A percentile compares a stretch with the other conserved stretches of the same genome.
Evolutionary conservation across 1,139 yeast species (phyloP).

Genomic region (Kodamaea suecica): DNA sequence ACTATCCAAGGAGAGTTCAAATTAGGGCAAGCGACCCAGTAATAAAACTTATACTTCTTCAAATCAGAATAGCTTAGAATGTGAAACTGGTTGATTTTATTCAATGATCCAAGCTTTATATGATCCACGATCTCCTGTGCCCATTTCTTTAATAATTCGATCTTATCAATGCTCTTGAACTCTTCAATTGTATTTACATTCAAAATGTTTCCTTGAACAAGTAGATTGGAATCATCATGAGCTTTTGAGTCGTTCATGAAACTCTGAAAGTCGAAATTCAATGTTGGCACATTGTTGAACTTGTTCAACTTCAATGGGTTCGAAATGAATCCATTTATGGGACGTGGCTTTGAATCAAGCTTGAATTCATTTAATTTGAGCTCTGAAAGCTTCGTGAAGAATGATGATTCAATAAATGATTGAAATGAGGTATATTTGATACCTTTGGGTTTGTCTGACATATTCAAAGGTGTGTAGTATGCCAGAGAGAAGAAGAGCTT

Average conservation of each 20-base stretch:
- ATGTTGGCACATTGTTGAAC: conserved; percentile 42
- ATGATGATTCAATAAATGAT: conserved; percentile 81
- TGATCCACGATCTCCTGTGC: conserved; percentile 29
- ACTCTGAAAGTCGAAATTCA: conserved; percentile 40
- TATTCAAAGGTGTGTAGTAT: neutral
- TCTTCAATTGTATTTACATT: conserved; percentile 85
- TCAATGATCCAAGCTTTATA: conserved; percentile 12
- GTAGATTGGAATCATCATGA: conserved; percentile 5
- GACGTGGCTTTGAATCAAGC: conserved; percentile 48
- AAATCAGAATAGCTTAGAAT: conserved; percentile 79
- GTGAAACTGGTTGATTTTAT: conserved; percentile 41
- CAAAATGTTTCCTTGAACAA: conserved; percentile 30
- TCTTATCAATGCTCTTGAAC: conserved; percentile 68
- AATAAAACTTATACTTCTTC: conserved; percentile 80
- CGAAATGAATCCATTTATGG: conserved; percentile 38
- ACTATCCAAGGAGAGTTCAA: conserved; percentile 46
- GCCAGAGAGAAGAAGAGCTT: no score
- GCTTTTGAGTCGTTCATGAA: conserved; percentile 30
- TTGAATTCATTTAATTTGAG: conserved; percentile 66
- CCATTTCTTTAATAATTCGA: conserved; percentile 46
- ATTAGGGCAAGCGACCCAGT: conserved; percentile 86
- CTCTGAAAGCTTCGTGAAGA: conserved; percentile 70
- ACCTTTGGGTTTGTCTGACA: neutral
- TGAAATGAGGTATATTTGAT: conserved; percentile 49
- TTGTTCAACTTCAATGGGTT: conserved; percentile 32